A percentile compares a stretch with the other conserved stretches of the same genome.
These are phyloP conservation scores for Batkoa obscura DNA, from an alignment of 371 early-diverging fungal genomes.

Conservation along the genomic window DNA sequence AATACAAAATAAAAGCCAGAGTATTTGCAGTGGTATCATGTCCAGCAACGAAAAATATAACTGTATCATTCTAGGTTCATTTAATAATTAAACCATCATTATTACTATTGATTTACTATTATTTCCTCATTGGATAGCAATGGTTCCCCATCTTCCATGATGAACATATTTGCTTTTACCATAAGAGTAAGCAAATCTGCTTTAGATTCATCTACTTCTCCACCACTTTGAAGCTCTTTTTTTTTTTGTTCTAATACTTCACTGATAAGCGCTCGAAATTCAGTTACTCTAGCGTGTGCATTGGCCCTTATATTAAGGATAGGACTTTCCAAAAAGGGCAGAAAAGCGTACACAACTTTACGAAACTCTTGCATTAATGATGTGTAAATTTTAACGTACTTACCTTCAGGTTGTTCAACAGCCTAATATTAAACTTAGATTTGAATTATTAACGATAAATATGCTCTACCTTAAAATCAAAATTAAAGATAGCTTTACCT, in stretches of 20 bases:
- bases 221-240: not conserved
- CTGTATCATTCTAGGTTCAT: too few species aligned
- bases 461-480: slow-evolving; percentile 3
- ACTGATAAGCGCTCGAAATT: not conserved
- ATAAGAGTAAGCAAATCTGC: not conserved
- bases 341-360: slow-evolving; percentile 2
- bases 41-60: slow-evolving; percentile 21
- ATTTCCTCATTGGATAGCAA: slow-evolving; percentile 10
- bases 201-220: not conserved
- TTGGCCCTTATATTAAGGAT: too few species aligned
- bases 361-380: not conserved
- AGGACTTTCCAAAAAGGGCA: too few species aligned
- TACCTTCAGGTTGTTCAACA: not conserved
- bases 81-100: too few species aligned
- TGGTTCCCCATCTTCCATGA: slow-evolving; percentile 3
- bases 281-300: too few species aligned
- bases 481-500: slow-evolving; percentile 1
- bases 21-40: slow-evolving; percentile 25
- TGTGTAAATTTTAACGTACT: not conserved
- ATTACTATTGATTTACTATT: too few species aligned
- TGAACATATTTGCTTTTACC: slow-evolving; percentile 7
- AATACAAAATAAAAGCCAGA: slow-evolving; percentile 16
- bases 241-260: not conserved
- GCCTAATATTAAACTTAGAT: slow-evolving; percentile 5
- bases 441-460: too few species aligned